Percentiles rank a stretch among this genome's conserved stretches.
Conservation (phyloP, 1,284 basidiomycete species). For the Rhodotorula sp. region DNA sequence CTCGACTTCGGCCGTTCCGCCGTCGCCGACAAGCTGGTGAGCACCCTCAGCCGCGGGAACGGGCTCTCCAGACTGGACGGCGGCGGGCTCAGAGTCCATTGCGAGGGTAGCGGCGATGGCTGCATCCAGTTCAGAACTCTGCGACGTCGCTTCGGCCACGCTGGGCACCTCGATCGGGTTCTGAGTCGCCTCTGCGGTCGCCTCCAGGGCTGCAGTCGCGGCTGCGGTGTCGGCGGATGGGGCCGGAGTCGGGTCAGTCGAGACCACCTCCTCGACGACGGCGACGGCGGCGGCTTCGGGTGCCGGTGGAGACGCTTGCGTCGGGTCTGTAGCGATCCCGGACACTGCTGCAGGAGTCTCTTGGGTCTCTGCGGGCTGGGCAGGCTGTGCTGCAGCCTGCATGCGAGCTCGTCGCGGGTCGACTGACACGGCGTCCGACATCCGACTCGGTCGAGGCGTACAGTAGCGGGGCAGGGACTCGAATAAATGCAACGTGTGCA, state of each 20-base stretch:
- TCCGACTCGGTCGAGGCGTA: background rate
- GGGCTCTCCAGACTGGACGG: background rate
- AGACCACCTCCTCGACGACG: background rate
- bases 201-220: background rate
- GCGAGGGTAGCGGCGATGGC: slow-evolving; percentile 35
- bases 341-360: background rate
- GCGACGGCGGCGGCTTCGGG: background rate
- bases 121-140: slow-evolving; percentile 16
- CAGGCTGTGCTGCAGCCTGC: background rate
- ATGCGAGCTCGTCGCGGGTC: slow-evolving; percentile 20
- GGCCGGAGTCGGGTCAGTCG: background rate
- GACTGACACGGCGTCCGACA: slow-evolving; percentile 6
- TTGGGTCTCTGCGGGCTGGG: background rate
- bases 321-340: too few species aligned
- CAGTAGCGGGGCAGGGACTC: too few species aligned
- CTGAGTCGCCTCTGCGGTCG: too few species aligned
- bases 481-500: too few species aligned
- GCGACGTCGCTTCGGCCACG: background rate
- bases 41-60: slow-evolving; percentile 1
- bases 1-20: background rate
- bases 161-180: too few species aligned
- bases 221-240: background rate
- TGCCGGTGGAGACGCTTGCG: background rate
- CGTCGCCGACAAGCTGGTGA: too few species aligned
- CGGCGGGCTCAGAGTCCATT: slow-evolving; percentile 5